phyloP scores from a whole-genome alignment of 176 grass and related monocot species.

The Pontederia crassipes region DNA sequence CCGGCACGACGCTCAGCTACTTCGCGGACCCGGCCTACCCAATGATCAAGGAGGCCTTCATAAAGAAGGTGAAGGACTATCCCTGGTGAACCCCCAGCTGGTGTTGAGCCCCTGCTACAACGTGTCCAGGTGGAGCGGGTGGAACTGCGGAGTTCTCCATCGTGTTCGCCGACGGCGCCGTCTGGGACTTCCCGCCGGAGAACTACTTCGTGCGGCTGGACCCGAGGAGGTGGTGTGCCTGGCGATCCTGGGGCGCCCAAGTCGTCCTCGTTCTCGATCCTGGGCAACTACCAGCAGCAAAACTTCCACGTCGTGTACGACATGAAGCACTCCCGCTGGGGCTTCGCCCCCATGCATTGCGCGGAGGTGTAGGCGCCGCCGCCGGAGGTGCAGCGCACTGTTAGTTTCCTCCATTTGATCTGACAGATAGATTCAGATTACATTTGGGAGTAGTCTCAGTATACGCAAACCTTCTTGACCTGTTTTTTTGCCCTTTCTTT shows the following conservation, averaged over 20 bases:
- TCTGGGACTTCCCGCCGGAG: constrained; percentile 74
- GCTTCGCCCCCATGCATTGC: constrained; percentile 68
- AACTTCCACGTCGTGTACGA: constrained; percentile 91
- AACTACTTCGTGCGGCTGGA: constrained; percentile 92
- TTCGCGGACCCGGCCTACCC: constrained; percentile 69
- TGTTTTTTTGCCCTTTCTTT: too few relatives aligned
- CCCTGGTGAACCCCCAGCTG: constrained; percentile 45
- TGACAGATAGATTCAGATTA: too few relatives aligned
- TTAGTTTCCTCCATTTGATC: too few relatives aligned
- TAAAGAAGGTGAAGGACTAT: constrained; percentile 37
- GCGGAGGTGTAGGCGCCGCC: constrained; percentile 43
- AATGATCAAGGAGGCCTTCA: constrained; percentile 53
- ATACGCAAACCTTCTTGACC: too few relatives aligned
- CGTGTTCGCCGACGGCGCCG: constrained; percentile 55
- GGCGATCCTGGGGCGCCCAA: constrained; percentile 53
- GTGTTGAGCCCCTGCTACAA: constrained; percentile 87
- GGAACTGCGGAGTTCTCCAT: constrained; percentile 62
- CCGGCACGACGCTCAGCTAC: constrained; percentile 92
- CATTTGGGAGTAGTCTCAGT: too few relatives aligned
- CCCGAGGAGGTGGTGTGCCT: constrained; percentile 55
- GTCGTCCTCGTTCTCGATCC: constrained; percentile 41
- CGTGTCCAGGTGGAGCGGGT: constrained; percentile 47
- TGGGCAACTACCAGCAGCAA: constrained; percentile 95
- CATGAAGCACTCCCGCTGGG: constrained; percentile 42
- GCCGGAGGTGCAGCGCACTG: too few relatives aligned